A percentile compares a stretch with the other conserved stretches of the same genome.
phyloP scores from a whole-genome alignment of 495 filamentous ascomycete genomes.

The Aspergillus cavernicola region DNA sequence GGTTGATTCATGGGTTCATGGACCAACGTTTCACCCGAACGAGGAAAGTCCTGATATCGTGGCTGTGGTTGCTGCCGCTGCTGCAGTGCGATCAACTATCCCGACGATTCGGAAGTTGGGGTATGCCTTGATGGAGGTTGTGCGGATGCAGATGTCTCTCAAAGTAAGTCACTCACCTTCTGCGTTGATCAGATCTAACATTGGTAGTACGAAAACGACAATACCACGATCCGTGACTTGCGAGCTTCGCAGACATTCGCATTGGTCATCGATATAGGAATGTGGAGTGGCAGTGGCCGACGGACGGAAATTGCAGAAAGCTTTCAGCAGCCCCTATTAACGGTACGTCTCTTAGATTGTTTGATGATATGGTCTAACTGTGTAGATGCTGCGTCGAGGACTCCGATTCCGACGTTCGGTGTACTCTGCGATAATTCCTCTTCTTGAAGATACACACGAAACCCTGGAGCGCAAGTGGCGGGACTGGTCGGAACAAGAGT shows the following conservation, averaged over 20 bases:
- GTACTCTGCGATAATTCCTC: constrained; percentile 42
- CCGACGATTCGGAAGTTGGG: constrained; percentile 58
- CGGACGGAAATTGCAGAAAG: constrained; percentile 68
- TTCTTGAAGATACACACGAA: constrained; percentile 42
- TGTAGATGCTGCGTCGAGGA: constrained; percentile 40
- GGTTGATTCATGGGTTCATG: constrained; percentile 56
- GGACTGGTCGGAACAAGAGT: constrained; percentile 53
- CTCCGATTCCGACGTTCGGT: constrained; percentile 32
- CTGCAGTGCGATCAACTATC: constrained; percentile 52
- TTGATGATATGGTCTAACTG: not conserved
- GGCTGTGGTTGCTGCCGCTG: constrained; percentile 50
- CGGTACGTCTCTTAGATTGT: constrained; percentile 23
- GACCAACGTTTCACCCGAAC: constrained; percentile 50
- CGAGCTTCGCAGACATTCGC: constrained; percentile 53
- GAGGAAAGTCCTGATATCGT: constrained; percentile 53
- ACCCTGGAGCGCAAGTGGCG: constrained; percentile 55
- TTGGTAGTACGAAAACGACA: constrained; percentile 52
- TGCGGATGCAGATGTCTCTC: constrained; percentile 46
- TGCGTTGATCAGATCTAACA: not conserved
- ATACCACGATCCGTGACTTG: constrained; percentile 50
- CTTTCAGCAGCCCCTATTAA: constrained; percentile 48
- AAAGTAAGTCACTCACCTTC: constrained; percentile 27
- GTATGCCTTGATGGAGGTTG: constrained; percentile 58
- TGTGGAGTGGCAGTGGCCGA: constrained; percentile 66
- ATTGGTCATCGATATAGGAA: constrained; percentile 52